Percentiles rank a stretch among this genome's conserved stretches.
Evolutionary conservation across 257 asterid species (phyloP).

Genomic region (Osmanthus fragrans): DNA sequence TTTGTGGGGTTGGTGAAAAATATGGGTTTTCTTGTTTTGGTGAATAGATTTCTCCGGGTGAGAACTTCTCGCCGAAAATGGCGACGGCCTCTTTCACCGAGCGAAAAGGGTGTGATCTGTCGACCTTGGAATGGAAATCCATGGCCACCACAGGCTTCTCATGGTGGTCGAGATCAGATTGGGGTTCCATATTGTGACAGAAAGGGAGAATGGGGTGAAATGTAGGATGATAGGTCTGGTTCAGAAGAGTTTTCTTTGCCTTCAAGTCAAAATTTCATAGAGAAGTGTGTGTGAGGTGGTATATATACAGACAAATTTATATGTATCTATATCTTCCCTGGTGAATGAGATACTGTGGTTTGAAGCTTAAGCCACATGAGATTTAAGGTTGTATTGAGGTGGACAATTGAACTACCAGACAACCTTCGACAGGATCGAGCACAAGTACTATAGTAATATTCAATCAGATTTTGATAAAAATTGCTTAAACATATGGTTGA

Average conservation of each 20-base stretch:
- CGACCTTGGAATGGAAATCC: constrained; percentile 47
- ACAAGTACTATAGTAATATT: not conserved
- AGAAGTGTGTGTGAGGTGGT: not conserved
- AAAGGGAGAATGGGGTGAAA: constrained; percentile 12
- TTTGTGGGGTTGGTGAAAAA: constrained; percentile 35
- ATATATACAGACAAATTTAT: no score
- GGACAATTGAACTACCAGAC: constrained; percentile 57
- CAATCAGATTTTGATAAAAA: no score
- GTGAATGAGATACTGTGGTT: constrained; percentile 50
- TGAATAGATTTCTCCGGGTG: constrained; percentile 43
- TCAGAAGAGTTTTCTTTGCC: constrained; percentile 59
- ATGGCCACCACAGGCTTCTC: not conserved
- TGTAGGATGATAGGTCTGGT: constrained; percentile 18
- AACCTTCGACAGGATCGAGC: not conserved
- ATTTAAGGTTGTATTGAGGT: constrained; percentile 41
- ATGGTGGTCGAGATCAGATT: constrained; percentile 13
- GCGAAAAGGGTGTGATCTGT: constrained; percentile 69
- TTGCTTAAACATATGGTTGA: no score
- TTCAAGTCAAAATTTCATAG: constrained; percentile 47
- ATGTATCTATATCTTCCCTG: constrained; percentile 21
- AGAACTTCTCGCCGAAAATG: constrained; percentile 61
- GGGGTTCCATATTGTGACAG: constrained; percentile 1
- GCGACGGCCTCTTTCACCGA: constrained; percentile 90
- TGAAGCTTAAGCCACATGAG: constrained; percentile 57
- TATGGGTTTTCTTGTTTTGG: constrained; percentile 31